Percentiles rank a stretch among this genome's conserved stretches.
These are phyloP conservation scores for Solanum verrucosum DNA, from an alignment of 257 asterid species.

Conservation along the genomic window DNA sequence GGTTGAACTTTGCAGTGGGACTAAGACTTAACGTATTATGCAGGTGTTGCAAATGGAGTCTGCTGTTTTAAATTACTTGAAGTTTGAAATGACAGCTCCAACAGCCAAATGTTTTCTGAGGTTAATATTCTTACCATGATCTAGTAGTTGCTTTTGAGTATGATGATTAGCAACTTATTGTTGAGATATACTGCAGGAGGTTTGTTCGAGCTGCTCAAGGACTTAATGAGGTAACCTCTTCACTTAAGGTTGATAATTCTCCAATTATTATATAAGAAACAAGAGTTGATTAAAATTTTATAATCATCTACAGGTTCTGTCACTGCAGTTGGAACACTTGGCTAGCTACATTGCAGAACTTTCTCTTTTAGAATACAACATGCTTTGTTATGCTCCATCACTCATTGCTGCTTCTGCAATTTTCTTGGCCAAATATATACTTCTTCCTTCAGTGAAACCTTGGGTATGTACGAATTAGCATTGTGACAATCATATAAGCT, in stretches of 20 bases:
- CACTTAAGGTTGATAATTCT: background rate
- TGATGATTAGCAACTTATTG: background rate
- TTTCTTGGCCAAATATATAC: slow-evolving; percentile 39
- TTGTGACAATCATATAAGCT: background rate
- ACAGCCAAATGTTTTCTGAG: slow-evolving; percentile 78
- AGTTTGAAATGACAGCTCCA: slow-evolving; percentile 92
- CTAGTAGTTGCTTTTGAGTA: background rate
- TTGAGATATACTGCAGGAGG: slow-evolving; percentile 39
- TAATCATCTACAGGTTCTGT: slow-evolving; percentile 18
- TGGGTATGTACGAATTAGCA: slow-evolving; percentile 39
- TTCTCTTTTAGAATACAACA: slow-evolving; percentile 31
- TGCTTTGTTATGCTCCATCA: slow-evolving; percentile 45
- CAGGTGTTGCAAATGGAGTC: slow-evolving; percentile 92
- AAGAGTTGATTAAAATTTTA: background rate
- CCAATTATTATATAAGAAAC: background rate
- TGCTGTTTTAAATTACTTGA: slow-evolving; percentile 56
- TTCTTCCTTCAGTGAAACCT: slow-evolving; percentile 26
- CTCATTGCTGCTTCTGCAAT: slow-evolving; percentile 44
- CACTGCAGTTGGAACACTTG: slow-evolving; percentile 68
- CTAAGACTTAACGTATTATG: background rate
- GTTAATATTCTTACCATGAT: slow-evolving; percentile 12
- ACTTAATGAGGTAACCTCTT: slow-evolving; percentile 45
- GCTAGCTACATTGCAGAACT: slow-evolving; percentile 47
- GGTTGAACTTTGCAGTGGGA: background rate
- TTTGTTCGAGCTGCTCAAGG: slow-evolving; percentile 89